Evolutionary conservation across 768 basidiomycete species (phyloP).

Genomic region (Russula sp.): DNA sequence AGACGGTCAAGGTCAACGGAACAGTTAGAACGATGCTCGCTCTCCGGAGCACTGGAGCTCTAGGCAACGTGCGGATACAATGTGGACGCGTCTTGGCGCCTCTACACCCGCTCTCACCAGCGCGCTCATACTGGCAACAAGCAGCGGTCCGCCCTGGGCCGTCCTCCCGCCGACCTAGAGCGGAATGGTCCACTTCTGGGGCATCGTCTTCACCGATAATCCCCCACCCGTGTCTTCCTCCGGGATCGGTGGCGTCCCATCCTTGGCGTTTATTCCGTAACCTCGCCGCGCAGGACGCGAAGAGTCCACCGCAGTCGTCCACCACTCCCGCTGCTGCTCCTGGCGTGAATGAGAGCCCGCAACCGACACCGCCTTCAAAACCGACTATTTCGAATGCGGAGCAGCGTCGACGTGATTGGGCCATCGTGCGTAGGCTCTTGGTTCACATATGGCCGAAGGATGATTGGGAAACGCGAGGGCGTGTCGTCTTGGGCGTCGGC

Average conservation of each 20-base stretch:
- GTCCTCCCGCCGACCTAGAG: background rate
- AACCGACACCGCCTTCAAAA: background rate
- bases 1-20: background rate
- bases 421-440: constrained; percentile 76
- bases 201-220: too few relatives aligned
- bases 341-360: background rate
- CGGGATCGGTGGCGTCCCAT: background rate
- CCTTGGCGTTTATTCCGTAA: constrained; percentile 6
- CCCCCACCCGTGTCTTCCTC: background rate
- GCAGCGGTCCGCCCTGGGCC: constrained; percentile 12
- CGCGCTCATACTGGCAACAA: background rate
- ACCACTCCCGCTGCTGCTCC: background rate
- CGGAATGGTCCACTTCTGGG: background rate
- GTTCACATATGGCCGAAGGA: constrained; percentile 90
- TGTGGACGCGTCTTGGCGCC: background rate
- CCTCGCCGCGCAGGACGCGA: constrained; percentile 14
- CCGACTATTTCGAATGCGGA: constrained; percentile 34
- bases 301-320: background rate
- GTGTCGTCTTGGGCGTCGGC: constrained; percentile 79
- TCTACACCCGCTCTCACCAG: background rate
- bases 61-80: background rate
- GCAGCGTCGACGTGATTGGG: constrained; percentile 81
- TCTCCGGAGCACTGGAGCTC: constrained; percentile 4
- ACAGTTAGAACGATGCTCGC: constrained; percentile 7
- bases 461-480: constrained; percentile 76